Base-by-base conservation (phyloP, 2,329 filamentous ascomycete genomes). In the Venturia nashicola region DNA sequence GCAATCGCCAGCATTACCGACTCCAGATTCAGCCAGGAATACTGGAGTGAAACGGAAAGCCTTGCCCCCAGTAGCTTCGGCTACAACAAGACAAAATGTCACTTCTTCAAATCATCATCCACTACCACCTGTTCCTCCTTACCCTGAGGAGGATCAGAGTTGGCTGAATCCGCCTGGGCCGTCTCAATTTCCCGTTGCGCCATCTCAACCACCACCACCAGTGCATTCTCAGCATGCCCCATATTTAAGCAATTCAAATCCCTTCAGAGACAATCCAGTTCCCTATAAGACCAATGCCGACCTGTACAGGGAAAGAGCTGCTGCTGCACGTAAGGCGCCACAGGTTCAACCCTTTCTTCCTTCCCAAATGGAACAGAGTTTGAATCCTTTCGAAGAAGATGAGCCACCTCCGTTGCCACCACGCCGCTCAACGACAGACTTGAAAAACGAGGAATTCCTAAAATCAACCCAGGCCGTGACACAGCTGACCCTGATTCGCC, bases 401-500 rank as follows among this genome's bases (percentile, higher is more conserved):
- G 42, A 42, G 9, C n/a, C 8, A 44, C 59, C 59, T 27, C 36
- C 59, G 16, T 23, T 60, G 2, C 42, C 59, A 14, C 36, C 59
- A 27, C 59, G 59, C 16, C 59, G 39, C 8, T 42, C 39, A 14
- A 60, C 42, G 6, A 18, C 39, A 27, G 32, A 34, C 9, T 39
- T 42, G 3, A 20, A 44, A 27, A 27, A 60, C 16, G 59, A 60
- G 39, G 32, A 34, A 9, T 36, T 8, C 14, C 14, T 36, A 5
- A 36, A n/a, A 36, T 18, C 59, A 40, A 39, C 11, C 20, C 36
- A 44, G 14, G 36, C 36, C 23, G 42, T 60, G 3, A 46, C 48
- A 18, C 36, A 62, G 20, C 18, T 65, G n/a, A 65, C 61, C n/a
- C 71, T 82, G n/a, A 82, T 82, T 60, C 75, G 80, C 36, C 76